Evolutionary conservation across 768 basidiomycete genomes (phyloP).

Genomic region (Hypholoma sublateritium): DNA sequence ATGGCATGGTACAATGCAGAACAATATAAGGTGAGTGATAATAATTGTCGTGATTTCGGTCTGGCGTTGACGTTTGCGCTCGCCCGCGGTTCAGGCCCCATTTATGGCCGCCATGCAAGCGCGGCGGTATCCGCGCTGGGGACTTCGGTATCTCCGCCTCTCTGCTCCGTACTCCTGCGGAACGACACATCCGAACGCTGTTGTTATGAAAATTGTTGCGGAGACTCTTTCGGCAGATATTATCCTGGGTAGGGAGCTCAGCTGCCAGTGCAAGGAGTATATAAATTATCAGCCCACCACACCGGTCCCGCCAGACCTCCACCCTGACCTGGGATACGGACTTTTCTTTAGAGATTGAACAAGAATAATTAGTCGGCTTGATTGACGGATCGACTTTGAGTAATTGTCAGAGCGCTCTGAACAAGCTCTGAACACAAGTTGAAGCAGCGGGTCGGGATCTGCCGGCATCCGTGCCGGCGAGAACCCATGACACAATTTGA

Average conservation of each 20-base stretch:
- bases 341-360: too few relatives aligned
- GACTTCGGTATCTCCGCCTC: slow-evolving; percentile 10
- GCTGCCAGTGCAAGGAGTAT: slow-evolving; percentile 4
- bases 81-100: background rate
- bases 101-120: slow-evolving; percentile 12
- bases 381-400: too few relatives aligned
- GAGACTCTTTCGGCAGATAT: slow-evolving; percentile 5
- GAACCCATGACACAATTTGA: too few relatives aligned
- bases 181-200: slow-evolving; percentile 6
- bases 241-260: slow-evolving; percentile 7
- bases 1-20: background rate
- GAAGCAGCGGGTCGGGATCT: too few relatives aligned
- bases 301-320: background rate
- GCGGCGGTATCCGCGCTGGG: slow-evolving; percentile 12
- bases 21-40: background rate
- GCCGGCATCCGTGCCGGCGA: too few relatives aligned
- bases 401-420: too few relatives aligned
- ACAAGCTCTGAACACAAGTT: too few relatives aligned
- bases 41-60: background rate
- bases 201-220: slow-evolving; percentile 11
- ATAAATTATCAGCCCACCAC: background rate
- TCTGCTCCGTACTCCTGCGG: slow-evolving; percentile 6
- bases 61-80: background rate
- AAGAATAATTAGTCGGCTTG: too few relatives aligned
- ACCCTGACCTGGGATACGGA: background rate